A percentile compares a stretch with the other conserved stretches of the same genome.
These are phyloP conservation scores for Microbotryomycetes sp. DNA, from an alignment of 1,284 basidiomycete species.

Conservation along the genomic window DNA sequence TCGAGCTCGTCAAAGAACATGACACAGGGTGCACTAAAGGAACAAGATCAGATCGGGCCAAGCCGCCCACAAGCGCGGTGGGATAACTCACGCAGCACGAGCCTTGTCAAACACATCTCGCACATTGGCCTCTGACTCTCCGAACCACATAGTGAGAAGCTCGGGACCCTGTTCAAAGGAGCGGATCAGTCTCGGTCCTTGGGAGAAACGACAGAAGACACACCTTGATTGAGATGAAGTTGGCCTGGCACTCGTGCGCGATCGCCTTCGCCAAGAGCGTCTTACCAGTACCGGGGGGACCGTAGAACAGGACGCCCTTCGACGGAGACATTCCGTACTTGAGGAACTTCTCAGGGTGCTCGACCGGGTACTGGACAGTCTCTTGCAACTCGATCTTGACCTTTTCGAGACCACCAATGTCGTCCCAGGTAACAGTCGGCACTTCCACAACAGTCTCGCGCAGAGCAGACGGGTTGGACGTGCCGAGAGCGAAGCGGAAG, in stretches of 20 bases:
- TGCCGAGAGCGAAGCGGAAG: constrained; percentile 91
- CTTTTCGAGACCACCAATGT: constrained; percentile 98
- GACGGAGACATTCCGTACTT: constrained; percentile 99
- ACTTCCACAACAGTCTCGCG: constrained; percentile 96
- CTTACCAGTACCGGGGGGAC: constrained; percentile 95
- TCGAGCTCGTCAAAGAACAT: constrained; percentile 99
- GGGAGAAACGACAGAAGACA: constrained; percentile 35
- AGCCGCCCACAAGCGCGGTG: no score
- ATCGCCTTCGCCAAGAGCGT: constrained; percentile 93
- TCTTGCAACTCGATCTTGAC: constrained; percentile 99
- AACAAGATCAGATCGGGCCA: no score
- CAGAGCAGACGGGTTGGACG: constrained; percentile 91
- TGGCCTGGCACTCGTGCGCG: constrained; percentile 98
- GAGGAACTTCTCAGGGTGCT: constrained; percentile 99
- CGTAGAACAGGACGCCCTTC: constrained; percentile 97
- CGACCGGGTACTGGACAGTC: constrained; percentile 98
- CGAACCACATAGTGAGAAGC: constrained; percentile 92
- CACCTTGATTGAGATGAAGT: constrained; percentile 92
- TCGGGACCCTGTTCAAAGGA: constrained; percentile 22
- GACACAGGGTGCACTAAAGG: constrained; percentile 79
- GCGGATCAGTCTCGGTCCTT: not conserved
- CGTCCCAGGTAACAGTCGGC: constrained; percentile 94
- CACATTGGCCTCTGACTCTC: constrained; percentile 99
- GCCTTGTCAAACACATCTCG: constrained; percentile 99
- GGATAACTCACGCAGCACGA: constrained; percentile 64